Conservation (phyloP, 179 eudicot species). For the Corrigiola litoralis region DNA sequence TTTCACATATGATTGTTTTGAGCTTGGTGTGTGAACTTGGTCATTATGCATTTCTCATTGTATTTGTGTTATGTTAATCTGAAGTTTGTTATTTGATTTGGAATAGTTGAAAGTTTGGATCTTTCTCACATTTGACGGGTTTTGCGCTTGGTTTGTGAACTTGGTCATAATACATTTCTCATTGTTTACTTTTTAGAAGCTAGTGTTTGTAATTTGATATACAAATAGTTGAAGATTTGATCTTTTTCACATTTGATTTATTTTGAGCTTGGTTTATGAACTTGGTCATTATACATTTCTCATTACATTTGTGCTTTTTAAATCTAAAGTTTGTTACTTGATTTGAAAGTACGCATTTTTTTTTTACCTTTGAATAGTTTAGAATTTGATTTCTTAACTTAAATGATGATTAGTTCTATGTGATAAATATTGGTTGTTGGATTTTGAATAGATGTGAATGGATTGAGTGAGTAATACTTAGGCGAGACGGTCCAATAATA, state of each 20-base stretch:
- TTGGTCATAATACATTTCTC: background rate
- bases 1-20: too few relatives aligned
- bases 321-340: background rate
- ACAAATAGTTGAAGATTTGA: background rate
- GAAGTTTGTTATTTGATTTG: background rate
- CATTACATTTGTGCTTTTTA: background rate
- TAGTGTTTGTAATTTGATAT: too few relatives aligned
- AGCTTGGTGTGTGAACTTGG: too few relatives aligned
- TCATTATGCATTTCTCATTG: background rate
- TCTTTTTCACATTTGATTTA: background rate
- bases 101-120: slow-evolving; percentile 1
- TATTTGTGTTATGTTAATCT: background rate
- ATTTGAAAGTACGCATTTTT: too few relatives aligned
- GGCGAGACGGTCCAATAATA: too few relatives aligned
- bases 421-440: background rate
- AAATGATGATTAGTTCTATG: background rate
- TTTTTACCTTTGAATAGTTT: background rate
- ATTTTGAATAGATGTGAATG: background rate
- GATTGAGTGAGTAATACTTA: too few relatives aligned
- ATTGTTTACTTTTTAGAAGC: background rate
- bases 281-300: background rate
- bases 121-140: background rate
- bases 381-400: too few relatives aligned
- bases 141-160: background rate
- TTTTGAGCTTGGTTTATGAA: background rate